Base-by-base conservation (phyloP, 192 early-diverging fungal species). In the Cladochytrium replicatum region DNA sequence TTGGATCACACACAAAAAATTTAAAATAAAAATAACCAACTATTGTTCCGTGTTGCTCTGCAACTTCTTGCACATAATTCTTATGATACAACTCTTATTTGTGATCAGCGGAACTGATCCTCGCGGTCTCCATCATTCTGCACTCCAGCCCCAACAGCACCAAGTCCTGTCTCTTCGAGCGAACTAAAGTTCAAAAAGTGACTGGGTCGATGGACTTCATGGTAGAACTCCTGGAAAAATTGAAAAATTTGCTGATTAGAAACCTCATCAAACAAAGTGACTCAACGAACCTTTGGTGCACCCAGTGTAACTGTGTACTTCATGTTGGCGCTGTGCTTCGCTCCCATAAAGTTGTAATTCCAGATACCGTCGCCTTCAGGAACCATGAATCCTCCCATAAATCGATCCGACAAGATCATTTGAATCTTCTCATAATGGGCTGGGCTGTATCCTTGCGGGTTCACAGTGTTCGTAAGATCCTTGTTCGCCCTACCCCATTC, bases 301-400 rank as follows among this genome's bases (percentile, higher is more conserved):
- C 96, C 95, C 43, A 99, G 67, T 32, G 79, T 81, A 41, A 97
- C 61, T 4, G 71, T 67, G 54, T 99, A 97, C 54, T 87, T 86
- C 95, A 97, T 97, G 42, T 90, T 88, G 0, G 83, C 73, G 22
- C 84, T 78, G 54, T 92, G 89, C 50, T 81, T 84, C 6, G 95
- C 86, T 6, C 93, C 95, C 91, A 95, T 94, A 64, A 99, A 95
- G 68, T 91, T 91, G 67, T 95, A 97, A 67, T 99, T 99, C 95
- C 95, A 99, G 45, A 95, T 68, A 29, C 86, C 88, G 31, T 90
- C 86, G 32, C 83, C 83, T 45, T 84, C 81, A 0, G 95, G 95
- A 1, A 97, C 93, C 91, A 99, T 91, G 48, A 99, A 99, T 81
- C 84, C 92, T 29, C 95, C 95, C 50, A 95, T 83, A 81, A 93